phyloP scores from a whole-genome alignment of 202 grass and related monocot genomes.

The Schoenoplectus tabernaemontani region DNA sequence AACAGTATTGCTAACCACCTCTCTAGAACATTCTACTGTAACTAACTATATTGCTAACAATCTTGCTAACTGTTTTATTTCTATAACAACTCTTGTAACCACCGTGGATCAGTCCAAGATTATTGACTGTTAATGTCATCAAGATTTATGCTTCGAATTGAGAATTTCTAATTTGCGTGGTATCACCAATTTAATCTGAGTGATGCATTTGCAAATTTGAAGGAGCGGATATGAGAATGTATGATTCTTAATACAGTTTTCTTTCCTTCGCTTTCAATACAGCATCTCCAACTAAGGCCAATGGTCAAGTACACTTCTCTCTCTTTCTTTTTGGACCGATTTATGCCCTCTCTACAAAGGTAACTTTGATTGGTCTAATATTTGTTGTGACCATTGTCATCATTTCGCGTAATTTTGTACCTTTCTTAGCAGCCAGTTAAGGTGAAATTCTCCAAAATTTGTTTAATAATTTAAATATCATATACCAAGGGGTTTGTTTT shows the following conservation, averaged over 20 bases:
- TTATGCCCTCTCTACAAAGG: constrained; percentile 60
- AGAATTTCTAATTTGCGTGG: neutral
- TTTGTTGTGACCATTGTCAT: neutral
- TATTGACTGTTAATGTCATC: no score
- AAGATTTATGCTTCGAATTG: neutral
- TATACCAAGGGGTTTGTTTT: neutral
- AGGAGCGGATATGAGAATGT: neutral
- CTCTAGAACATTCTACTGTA: no score
- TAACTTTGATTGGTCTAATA: neutral
- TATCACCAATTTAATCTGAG: neutral
- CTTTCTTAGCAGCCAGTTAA: neutral
- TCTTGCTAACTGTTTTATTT: no score
- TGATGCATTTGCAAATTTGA: neutral
- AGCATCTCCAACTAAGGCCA: constrained; percentile 64
- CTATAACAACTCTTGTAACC: no score
- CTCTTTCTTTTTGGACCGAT: constrained; percentile 50
- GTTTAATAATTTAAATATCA: neutral
- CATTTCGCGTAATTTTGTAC: neutral
- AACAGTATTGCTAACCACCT: no score
- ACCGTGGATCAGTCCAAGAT: no score
- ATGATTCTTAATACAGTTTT: neutral
- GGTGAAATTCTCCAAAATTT: neutral
- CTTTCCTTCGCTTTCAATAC: neutral
- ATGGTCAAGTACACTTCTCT: constrained; percentile 78
- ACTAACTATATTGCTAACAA: no score